Evolutionary conservation across 768 basidiomycete genomes (phyloP).

Genomic region (Suillus luteus): DNA sequence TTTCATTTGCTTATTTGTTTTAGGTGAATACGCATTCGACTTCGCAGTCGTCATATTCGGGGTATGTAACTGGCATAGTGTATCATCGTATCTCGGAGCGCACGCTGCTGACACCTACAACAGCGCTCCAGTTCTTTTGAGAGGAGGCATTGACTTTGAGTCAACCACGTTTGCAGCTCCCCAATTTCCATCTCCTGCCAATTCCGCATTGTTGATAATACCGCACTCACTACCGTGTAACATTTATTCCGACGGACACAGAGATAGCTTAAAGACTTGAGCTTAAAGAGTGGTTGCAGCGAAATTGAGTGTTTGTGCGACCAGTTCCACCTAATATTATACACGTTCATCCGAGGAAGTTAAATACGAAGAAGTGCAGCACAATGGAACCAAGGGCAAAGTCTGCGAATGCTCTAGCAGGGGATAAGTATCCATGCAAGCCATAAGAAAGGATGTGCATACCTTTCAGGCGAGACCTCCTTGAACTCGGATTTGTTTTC

Average conservation of each 20-base stretch:
- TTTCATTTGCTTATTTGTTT: background rate
- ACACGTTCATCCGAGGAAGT: slow-evolving; percentile 81
- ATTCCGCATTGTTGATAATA: slow-evolving; percentile 8
- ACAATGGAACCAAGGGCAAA: slow-evolving; percentile 95
- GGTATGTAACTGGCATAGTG: slow-evolving; percentile 40
- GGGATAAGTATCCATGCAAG: background rate
- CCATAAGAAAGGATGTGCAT: slow-evolving; percentile 26
- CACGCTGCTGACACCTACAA: slow-evolving; percentile 9
- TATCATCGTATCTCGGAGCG: slow-evolving; percentile 5
- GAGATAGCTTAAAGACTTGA: background rate
- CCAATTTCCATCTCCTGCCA: slow-evolving; percentile 3
- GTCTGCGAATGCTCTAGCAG: slow-evolving; percentile 89
- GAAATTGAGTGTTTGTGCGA: background rate
- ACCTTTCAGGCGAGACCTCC: slow-evolving; percentile 93
- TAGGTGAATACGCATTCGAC: slow-evolving; percentile 86
- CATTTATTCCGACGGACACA: background rate
- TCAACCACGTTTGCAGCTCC: background rate
- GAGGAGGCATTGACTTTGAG: slow-evolving; percentile 35
- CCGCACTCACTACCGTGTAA: slow-evolving; percentile 5
- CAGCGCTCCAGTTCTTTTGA: slow-evolving; percentile 80
- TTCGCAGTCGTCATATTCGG: slow-evolving; percentile 84
- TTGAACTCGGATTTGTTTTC: slow-evolving; percentile 82
- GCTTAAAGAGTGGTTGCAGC: background rate
- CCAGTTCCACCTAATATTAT: slow-evolving; percentile 6
- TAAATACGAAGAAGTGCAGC: slow-evolving; percentile 97